Evolutionary conservation across 1,139 yeast genomes (phyloP).

Genomic region (Candida anutae): DNA sequence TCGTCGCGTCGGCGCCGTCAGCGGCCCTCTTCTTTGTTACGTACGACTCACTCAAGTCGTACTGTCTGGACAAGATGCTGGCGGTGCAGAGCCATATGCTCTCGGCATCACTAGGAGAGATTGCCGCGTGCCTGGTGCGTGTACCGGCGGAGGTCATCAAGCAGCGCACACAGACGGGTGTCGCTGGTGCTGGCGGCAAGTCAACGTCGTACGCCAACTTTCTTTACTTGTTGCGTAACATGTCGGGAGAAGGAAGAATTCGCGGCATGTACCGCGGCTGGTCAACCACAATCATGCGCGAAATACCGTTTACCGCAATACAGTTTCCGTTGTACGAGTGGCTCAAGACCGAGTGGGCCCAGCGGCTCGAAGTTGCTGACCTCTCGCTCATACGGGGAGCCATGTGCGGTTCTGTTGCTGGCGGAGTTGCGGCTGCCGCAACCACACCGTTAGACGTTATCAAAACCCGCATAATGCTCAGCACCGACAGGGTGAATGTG

Average conservation of each 20-base stretch:
- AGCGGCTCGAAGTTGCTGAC: slow-evolving; percentile 22
- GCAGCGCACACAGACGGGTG: slow-evolving; percentile 81
- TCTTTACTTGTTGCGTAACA: slow-evolving; percentile 46
- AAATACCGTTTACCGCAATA: slow-evolving; percentile 90
- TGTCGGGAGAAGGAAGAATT: slow-evolving; percentile 69
- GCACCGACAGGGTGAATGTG: slow-evolving; percentile 42
- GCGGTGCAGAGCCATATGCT: slow-evolving; percentile 64
- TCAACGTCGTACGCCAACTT: slow-evolving; percentile 63
- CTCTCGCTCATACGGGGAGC: slow-evolving; percentile 76
- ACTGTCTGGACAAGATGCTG: slow-evolving; percentile 31
- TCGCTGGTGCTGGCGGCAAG: slow-evolving; percentile 36
- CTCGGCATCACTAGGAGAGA: slow-evolving; percentile 83
- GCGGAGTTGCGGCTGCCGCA: slow-evolving; percentile 87
- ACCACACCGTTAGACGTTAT: slow-evolving; percentile 93
- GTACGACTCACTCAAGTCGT: slow-evolving; percentile 67
- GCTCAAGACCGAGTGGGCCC: slow-evolving; percentile 51
- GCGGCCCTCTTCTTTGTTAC: slow-evolving; percentile 88
- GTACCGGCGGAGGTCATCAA: slow-evolving; percentile 97
- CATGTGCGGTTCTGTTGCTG: slow-evolving; percentile 88
- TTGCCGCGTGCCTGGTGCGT: slow-evolving; percentile 86
- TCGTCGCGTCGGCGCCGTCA: slow-evolving; percentile 91
- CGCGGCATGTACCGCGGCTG: slow-evolving; percentile 88
- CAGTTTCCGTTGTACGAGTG: slow-evolving; percentile 92
- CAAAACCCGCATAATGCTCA: slow-evolving; percentile 86
- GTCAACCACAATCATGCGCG: slow-evolving; percentile 86